These are phyloP conservation scores for Mycena venus DNA, from an alignment of 768 basidiomycete species.

Conservation along the genomic window DNA sequence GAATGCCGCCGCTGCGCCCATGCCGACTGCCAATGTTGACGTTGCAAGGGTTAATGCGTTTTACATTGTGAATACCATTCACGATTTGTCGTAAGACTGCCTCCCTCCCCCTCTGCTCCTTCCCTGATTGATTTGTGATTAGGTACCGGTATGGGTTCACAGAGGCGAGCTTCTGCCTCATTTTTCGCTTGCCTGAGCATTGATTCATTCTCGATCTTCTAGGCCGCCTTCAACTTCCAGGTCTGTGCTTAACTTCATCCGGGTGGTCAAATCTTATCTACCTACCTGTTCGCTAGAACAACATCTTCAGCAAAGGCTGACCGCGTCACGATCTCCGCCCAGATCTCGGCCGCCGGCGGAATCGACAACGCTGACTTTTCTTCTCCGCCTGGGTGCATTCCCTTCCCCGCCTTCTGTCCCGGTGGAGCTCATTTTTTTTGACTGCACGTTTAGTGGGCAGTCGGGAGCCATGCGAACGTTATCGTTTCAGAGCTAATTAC, in stretches of 20 bases:
- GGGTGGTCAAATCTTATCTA: too few species aligned
- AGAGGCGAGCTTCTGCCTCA: too few species aligned
- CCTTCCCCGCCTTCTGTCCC: too few species aligned
- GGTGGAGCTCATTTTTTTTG: too few species aligned
- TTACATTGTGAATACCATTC: constrained; percentile 64
- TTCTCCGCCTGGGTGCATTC: neutral
- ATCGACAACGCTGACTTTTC: neutral
- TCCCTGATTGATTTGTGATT: too few species aligned
- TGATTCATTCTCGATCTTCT: neutral
- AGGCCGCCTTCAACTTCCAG: neutral
- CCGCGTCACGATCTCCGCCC: neutral
- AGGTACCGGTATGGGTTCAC: constrained; percentile 55
- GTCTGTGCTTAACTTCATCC: too few species aligned
- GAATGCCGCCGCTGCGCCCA: constrained; percentile 43
- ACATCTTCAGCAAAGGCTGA: neutral
- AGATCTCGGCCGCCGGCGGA: neutral
- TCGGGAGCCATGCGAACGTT: constrained; percentile 54
- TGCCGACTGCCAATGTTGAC: constrained; percentile 52
- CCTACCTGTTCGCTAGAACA: too few species aligned
- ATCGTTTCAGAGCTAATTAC: constrained; percentile 9
- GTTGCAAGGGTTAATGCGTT: constrained; percentile 60
- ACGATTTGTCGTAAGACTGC: constrained; percentile 50
- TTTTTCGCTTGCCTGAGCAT: too few species aligned
- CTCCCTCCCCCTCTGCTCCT: neutral
- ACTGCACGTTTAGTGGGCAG: constrained; percentile 45